These are phyloP conservation scores for Boletellus ananiceps DNA, from an alignment of 768 basidiomycete species.

Conservation along the genomic window DNA sequence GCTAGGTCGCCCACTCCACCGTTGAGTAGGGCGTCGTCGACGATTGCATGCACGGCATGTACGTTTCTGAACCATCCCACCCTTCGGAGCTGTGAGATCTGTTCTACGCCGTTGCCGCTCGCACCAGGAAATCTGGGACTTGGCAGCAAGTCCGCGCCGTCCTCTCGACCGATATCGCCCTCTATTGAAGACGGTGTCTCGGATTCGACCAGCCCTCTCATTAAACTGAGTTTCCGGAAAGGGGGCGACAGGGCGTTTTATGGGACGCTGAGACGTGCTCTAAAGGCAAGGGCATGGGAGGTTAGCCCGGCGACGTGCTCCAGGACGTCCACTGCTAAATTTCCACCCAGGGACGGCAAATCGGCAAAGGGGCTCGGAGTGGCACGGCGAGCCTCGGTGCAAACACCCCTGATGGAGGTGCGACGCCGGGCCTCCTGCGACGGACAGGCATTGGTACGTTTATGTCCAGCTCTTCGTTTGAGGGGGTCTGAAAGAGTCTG, in stretches of 20 bases:
- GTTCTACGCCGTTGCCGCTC: slow-evolving; percentile 61
- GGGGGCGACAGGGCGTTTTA: slow-evolving; percentile 88
- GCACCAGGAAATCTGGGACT: slow-evolving; percentile 16
- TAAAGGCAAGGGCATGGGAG: slow-evolving; percentile 77
- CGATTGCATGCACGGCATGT: slow-evolving; percentile 76
- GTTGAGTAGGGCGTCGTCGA: slow-evolving; percentile 18
- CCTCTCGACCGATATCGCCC: slow-evolving; percentile 59
- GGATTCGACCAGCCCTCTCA: slow-evolving; percentile 39
- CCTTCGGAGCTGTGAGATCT: slow-evolving; percentile 78
- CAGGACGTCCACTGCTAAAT: too few relatives aligned
- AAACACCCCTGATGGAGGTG: slow-evolving; percentile 14
- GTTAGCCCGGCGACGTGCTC: slow-evolving; percentile 28
- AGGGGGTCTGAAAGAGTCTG: slow-evolving; percentile 5
- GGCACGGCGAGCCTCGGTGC: slow-evolving; percentile 20
- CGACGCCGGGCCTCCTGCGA: slow-evolving; percentile 16
- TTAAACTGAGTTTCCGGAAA: slow-evolving; percentile 87
- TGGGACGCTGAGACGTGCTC: slow-evolving; percentile 60
- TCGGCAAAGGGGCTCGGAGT: slow-evolving; percentile 20
- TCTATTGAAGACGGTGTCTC: slow-evolving; percentile 24
- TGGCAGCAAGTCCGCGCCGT: slow-evolving; percentile 55
- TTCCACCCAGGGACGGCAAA: slow-evolving; percentile 27
- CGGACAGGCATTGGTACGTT: slow-evolving; percentile 28
- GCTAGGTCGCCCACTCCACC: slow-evolving; percentile 18
- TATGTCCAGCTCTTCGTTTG: neutral
- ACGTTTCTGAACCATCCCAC: slow-evolving; percentile 89